Percentiles rank a stretch among this genome's conserved stretches.
Conservation (phyloP, 306 rosid genomes). For the Mimosa pudica region DNA sequence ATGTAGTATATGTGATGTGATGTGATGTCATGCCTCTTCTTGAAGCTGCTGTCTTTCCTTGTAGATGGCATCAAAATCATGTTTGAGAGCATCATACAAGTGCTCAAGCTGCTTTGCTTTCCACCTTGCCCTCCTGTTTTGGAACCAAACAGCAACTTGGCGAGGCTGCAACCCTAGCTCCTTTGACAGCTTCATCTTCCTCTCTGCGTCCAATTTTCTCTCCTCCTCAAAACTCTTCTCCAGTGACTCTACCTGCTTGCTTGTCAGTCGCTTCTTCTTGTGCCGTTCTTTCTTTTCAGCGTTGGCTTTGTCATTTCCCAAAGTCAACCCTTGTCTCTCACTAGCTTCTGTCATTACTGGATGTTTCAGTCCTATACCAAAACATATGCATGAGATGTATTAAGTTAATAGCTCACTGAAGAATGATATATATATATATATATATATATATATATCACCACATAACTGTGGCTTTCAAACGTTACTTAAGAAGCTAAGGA, state of each 20-base stretch:
- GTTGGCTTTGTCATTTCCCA: constrained; percentile 44
- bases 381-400: neutral
- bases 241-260: constrained; percentile 68
- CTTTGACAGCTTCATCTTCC: constrained; percentile 73
- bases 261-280: constrained; percentile 75
- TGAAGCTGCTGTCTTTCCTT: constrained; percentile 72
- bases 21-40: constrained; percentile 56
- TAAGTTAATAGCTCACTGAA: neutral
- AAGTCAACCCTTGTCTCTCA: constrained; percentile 40
- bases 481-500: neutral
- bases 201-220: constrained; percentile 75
- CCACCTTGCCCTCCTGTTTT: constrained; percentile 90
- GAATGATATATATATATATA: neutral
- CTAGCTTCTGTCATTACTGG: constrained; percentile 39
- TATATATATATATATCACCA: neutral
- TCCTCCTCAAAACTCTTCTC: constrained; percentile 86
- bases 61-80: constrained; percentile 61
- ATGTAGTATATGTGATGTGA: neutral
- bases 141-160: constrained; percentile 94
- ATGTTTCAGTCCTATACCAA: constrained; percentile 65
- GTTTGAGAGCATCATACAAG: constrained; percentile 75
- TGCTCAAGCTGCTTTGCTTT: constrained; percentile 79
- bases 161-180: constrained; percentile 87
- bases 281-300: constrained; percentile 45
- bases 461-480: neutral